A percentile compares a stretch with the other conserved stretches of the same genome.
These are phyloP conservation scores for Pleurotus ostreatus DNA, from an alignment of 768 basidiomycete genomes.

Conservation along the genomic window DNA sequence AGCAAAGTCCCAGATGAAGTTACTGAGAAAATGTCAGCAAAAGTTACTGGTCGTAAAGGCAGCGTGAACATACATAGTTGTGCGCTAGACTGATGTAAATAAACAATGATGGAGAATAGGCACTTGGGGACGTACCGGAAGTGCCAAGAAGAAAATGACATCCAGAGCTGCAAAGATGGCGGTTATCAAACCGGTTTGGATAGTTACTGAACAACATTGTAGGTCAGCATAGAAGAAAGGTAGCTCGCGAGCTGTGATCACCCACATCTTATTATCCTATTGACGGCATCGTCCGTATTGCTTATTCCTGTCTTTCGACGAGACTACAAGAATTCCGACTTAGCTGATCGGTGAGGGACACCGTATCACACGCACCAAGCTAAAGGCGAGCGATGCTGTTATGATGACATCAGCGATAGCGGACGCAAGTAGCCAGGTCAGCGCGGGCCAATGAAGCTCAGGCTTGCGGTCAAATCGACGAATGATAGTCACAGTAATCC, in stretches of 20 bases:
- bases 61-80: slow-evolving; percentile 3
- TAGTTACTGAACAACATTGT: slow-evolving; percentile 23
- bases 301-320: slow-evolving; percentile 29
- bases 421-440: slow-evolving; percentile 30
- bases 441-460: slow-evolving; percentile 11
- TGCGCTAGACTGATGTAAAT: not conserved
- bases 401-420: slow-evolving; percentile 16
- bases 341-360: not conserved
- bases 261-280: slow-evolving; percentile 29
- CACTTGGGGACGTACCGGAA: slow-evolving; percentile 7
- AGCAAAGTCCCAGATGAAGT: slow-evolving; percentile 25
- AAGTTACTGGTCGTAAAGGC: not conserved
- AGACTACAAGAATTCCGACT: slow-evolving; percentile 15
- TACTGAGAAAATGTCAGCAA: slow-evolving; percentile 11
- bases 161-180: slow-evolving; percentile 29
- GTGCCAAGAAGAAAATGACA: slow-evolving; percentile 17
- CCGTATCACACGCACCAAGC: slow-evolving; percentile 23
- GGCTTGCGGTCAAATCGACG: slow-evolving; percentile 11
- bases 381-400: slow-evolving; percentile 20
- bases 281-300: slow-evolving; percentile 33
- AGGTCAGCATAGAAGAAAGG: too few relatives aligned
- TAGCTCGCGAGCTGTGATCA: not conserved
- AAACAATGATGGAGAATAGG: not conserved
- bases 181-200: slow-evolving; percentile 37
- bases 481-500: slow-evolving; percentile 9